Base-by-base conservation (phyloP, 371 early-diverging fungal genomes). In the Rhizopus arrhizus region DNA sequence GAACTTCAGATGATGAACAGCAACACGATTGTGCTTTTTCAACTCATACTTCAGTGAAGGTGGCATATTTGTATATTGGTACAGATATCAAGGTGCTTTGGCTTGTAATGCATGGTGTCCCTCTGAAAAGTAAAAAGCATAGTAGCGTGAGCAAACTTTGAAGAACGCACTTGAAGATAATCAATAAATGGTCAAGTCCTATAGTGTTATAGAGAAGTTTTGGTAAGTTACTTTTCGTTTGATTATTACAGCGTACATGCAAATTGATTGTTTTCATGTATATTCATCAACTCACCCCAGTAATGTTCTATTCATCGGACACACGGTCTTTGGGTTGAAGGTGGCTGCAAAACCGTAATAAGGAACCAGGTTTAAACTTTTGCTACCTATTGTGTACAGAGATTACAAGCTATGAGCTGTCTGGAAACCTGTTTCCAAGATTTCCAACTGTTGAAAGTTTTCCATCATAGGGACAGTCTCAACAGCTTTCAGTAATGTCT, bases 361-460 rank as follows among this genome's bases (percentile, higher is more conserved):
- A 43, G 43, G 43, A 43, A 43, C 43, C 43, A 43, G 43, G 43
- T 43, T 43, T 43, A 43, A 43, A 11, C 43, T 43, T 43, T 43
- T 43, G 43, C 43, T 43, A 10, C 43, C 43, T 43, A 43, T 43
- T 43, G 43, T 43, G n/a, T n/a, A n/a, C n/a, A 47, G 48, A 47
- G 34, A n/a, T n/a, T 12, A 50, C 31, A 36, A 41, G 59, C 9
- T 22, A 47, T 62, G 57, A 16, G 58, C 57, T 53, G 31, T 56
- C 57, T 62, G 58, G 38, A 62, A 57, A 62, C 57, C 52, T 53
- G 63, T 57, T 62, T n/a, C n/a, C n/a, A n/a, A n/a, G n/a, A n/a
- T n/a, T n/a, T n/a, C n/a, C n/a, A n/a, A n/a, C n/a, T n/a, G n/a
- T n/a, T n/a, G n/a, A n/a, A n/a, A n/a, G n/a, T n/a, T n/a, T n/a